phyloP scores from a whole-genome alignment of 306 rosid species.

The Amphicarpaea edgeworthii region DNA sequence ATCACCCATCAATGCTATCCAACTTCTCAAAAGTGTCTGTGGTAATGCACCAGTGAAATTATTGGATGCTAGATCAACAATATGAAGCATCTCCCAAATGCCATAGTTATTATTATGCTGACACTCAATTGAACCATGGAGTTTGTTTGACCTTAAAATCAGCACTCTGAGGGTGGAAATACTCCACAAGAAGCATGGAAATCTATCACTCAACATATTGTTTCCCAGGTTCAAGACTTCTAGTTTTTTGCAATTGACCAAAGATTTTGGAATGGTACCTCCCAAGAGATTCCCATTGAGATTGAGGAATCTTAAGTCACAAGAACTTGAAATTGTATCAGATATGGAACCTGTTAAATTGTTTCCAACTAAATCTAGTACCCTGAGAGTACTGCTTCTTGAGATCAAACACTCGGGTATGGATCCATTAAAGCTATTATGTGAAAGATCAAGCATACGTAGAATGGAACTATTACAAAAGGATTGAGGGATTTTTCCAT shows the following conservation, averaged over 20 bases:
- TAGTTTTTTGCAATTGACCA: conserved; percentile 11
- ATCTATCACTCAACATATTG: conserved; percentile 11
- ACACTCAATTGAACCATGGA: not conserved
- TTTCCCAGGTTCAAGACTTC: conserved; percentile 38
- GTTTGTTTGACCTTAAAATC: conserved; percentile 15
- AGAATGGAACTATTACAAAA: conserved; percentile 20
- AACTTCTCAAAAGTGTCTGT: no score
- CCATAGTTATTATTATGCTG: not conserved
- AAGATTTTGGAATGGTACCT: conserved; percentile 48
- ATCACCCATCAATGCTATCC: no score
- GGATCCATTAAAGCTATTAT: conserved; percentile 31
- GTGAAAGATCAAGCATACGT: conserved; percentile 50
- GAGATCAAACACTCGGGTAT: conserved; percentile 42
- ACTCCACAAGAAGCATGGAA: conserved; percentile 37
- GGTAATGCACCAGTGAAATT: no score
- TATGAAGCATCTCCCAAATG: conserved; percentile 20
- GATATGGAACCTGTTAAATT: conserved; percentile 24
- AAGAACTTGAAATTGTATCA: conserved; percentile 4
- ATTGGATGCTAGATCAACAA: conserved; percentile 10
- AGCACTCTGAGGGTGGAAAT: not conserved
- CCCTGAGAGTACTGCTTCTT: not conserved
- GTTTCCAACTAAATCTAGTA: conserved; percentile 39
- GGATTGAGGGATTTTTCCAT: conserved; percentile 36
- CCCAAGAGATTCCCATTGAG: conserved; percentile 41
- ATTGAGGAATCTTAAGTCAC: conserved; percentile 32